Conservation (phyloP, 2,329 filamentous ascomycete genomes). For the Ophiostoma triangulosporum region DNA sequence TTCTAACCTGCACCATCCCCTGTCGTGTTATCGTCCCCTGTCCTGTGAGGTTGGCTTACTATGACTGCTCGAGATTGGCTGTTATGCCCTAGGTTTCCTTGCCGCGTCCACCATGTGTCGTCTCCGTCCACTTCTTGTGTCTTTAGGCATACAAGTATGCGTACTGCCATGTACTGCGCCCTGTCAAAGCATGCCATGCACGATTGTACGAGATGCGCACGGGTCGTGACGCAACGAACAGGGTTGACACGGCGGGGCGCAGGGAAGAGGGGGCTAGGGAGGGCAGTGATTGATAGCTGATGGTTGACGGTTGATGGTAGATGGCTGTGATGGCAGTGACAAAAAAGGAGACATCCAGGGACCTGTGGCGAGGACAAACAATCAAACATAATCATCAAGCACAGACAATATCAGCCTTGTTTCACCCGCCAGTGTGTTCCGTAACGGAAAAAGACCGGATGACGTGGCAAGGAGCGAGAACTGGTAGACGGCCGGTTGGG, state of each 20-base stretch:
- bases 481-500: not conserved
- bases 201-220: not conserved
- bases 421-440: not conserved
- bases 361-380: no score
- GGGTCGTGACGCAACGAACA: conserved; percentile 1
- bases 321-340: not conserved
- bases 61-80: not conserved
- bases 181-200: conserved; percentile 3
- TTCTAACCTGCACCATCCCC: not conserved
- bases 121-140: not conserved
- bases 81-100: not conserved
- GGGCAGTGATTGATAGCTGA: no score
- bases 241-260: conserved; percentile 5
- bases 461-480: not conserved
- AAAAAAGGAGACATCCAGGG: not conserved
- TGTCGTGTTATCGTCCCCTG: not conserved
- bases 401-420: not conserved
- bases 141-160: not conserved
- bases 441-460: not conserved
- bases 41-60: not conserved
- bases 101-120: not conserved
- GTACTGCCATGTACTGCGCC: not conserved
- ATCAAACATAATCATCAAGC: not conserved
- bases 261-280: not conserved
- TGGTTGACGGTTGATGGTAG: no score